Conservation (phyloP, 2,329 filamentous ascomycete species). For the Akanthomyces lecanii region DNA sequence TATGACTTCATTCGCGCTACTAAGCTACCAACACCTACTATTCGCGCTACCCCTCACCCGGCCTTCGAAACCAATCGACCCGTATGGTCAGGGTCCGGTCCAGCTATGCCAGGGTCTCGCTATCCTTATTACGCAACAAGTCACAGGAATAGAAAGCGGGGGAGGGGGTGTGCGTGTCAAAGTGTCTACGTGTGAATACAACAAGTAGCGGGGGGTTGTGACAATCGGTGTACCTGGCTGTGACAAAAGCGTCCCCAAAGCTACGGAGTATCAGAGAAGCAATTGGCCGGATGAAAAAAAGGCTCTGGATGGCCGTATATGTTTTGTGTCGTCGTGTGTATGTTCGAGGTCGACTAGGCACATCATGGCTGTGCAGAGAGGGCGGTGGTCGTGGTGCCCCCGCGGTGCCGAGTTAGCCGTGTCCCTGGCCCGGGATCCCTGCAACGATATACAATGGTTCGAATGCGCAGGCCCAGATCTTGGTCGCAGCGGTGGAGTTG, state of each 20-base stretch:
- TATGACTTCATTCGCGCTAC: neutral
- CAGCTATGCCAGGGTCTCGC: constrained; percentile 1
- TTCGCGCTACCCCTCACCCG: neutral
- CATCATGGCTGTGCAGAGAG: neutral
- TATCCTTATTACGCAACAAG: constrained; percentile 3
- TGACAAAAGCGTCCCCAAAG: neutral
- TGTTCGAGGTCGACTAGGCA: too few species aligned
- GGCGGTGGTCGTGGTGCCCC: neutral
- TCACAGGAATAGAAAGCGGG: constrained; percentile 1
- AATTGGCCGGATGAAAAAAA: neutral
- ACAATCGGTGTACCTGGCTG: neutral
- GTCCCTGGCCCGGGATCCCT: neutral
- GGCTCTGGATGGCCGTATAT: too few species aligned
- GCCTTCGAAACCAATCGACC: neutral
- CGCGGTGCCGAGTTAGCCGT: constrained; percentile 14
- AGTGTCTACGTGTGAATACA: too few species aligned
- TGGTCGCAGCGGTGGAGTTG: neutral
- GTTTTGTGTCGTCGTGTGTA: too few species aligned
- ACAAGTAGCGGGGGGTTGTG: neutral
- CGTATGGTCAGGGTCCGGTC: neutral
- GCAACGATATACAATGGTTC: neutral
- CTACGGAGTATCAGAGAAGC: neutral
- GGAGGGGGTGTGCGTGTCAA: neutral
- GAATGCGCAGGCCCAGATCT: neutral
- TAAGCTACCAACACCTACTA: neutral